Base-by-base conservation (phyloP, 2,329 filamentous ascomycete species). In the Fusarium concolor region DNA sequence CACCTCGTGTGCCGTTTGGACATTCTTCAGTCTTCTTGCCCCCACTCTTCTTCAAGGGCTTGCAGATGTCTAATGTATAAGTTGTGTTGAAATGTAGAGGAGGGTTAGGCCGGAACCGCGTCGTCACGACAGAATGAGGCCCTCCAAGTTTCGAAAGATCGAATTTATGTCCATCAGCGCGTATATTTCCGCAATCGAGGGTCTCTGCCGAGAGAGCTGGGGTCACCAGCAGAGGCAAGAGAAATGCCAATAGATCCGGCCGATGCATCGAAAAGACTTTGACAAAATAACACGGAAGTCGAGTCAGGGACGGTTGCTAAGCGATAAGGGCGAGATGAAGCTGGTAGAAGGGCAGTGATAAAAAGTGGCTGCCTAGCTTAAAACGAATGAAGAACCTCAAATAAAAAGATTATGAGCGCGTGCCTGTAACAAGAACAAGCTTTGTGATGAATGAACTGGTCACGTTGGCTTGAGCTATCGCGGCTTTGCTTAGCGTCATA, bases 51-150 rank as follows among this genome's bases (percentile, higher is more conserved):
- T 87, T 86, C 68, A 97, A 80, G 9, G 87, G 83, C 52, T 83
- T 80, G 80, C 93, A 97, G 47, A 96, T 84, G 73, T 96, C 91
- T 58, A 96, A 76, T 1, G 92, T 94, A 78, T 93, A 96, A 42
- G 92, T 95, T 26, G 89, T 93, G 78, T 96, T 96, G 58, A 71
- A 70, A 52, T 79, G 75, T 62, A 83, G 84, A 28, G 87, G 82
- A 17, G 83, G 82, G 17, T 82, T 84, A 20, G 84, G 84, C 33
- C 84, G 79, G 66, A 84, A 82, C 70, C 83, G 83, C 73, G 81
- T 83, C 47, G 87, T 87, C 55, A 92, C 84, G 37, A 93, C 89
- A 0, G 89, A 87, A 76, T 91, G 90, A 33, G 90, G 89, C 2
- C 91, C 92, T 8, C 81, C 83, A 10, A 94, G 85, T 66, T 83